Percentiles rank a stretch among this genome's conserved stretches.
Evolutionary conservation across 129 eudicot species (phyloP).

Genomic region (Heracleum sosnowskyi): DNA sequence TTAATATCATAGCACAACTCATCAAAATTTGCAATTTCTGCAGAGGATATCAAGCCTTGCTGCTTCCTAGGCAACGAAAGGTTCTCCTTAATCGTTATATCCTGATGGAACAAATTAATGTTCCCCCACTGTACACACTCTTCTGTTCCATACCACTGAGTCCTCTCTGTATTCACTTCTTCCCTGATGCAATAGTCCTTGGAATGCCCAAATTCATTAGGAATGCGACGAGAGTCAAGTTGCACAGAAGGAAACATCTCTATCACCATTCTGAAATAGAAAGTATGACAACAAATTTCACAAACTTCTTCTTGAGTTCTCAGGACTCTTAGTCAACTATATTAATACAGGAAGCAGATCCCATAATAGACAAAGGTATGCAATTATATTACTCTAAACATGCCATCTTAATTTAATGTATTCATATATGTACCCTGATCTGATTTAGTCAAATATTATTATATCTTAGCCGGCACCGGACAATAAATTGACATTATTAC

Average conservation of each 20-base stretch:
- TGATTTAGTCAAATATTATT: background rate
- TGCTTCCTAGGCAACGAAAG: background rate
- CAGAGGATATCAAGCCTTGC: background rate
- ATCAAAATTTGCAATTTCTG: background rate
- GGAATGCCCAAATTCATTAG: background rate
- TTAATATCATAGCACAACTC: background rate
- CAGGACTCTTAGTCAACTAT: background rate
- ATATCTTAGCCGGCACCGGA: background rate
- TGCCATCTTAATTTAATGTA: background rate
- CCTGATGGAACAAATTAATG: background rate
- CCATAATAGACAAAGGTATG: background rate
- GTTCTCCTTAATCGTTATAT: background rate
- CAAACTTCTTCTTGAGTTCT: background rate
- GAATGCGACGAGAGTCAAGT: background rate
- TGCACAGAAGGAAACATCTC: conserved; percentile 3
- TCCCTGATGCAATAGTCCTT: background rate
- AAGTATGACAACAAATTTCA: background rate
- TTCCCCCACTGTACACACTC: background rate
- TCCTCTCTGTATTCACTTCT: background rate
- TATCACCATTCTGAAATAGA: background rate
- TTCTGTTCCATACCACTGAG: background rate
- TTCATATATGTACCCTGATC: background rate
- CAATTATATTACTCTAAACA: background rate
- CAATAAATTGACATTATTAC: background rate
- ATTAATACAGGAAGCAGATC: background rate